phyloP scores from a whole-genome alignment of 2,329 filamentous ascomycete genomes.

The Calonectria naviculata region DNA sequence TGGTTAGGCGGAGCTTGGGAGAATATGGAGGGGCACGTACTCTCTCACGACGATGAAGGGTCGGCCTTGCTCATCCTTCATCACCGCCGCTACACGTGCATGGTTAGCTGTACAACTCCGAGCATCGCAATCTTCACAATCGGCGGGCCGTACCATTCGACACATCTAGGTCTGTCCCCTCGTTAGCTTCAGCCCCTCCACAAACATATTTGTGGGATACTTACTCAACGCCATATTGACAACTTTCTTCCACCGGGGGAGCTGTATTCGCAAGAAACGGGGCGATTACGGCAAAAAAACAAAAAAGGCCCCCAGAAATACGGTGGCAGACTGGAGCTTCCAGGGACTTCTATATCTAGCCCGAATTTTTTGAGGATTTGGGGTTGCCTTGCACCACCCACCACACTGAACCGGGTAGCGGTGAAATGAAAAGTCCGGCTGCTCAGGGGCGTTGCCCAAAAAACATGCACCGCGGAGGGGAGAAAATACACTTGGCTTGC shows the following conservation, averaged over 20 bases:
- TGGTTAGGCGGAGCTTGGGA: slow-evolving; percentile 23
- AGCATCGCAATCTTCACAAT: slow-evolving; percentile 16
- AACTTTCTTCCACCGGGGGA: slow-evolving; percentile 39
- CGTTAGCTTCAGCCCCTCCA: slow-evolving; percentile 49
- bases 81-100: slow-evolving; percentile 68
- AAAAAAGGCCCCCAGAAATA: slow-evolving; percentile 37
- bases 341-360: slow-evolving; percentile 41
- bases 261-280: slow-evolving; percentile 38
- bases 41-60: slow-evolving; percentile 99
- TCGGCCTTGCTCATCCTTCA: slow-evolving; percentile 97
- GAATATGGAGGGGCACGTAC: slow-evolving; percentile 64
- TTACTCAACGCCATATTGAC: slow-evolving; percentile 54
- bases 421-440: slow-evolving; percentile 48
- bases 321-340: slow-evolving; percentile 45
- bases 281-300: slow-evolving; percentile 36
- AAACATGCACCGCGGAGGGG: neutral
- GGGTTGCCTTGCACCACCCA: slow-evolving; percentile 42
- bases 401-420: slow-evolving; percentile 41
- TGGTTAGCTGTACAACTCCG: slow-evolving; percentile 31
- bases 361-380: slow-evolving; percentile 49
- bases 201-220: slow-evolving; percentile 39
- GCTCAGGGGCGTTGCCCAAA: slow-evolving; percentile 26
- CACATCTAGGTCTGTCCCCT: slow-evolving; percentile 78
- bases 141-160: slow-evolving; percentile 74
- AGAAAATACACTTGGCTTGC: neutral